Evolutionary conservation across 352 stramenopile species (phyloP).

Genomic region (Pythium plurisporium): DNA sequence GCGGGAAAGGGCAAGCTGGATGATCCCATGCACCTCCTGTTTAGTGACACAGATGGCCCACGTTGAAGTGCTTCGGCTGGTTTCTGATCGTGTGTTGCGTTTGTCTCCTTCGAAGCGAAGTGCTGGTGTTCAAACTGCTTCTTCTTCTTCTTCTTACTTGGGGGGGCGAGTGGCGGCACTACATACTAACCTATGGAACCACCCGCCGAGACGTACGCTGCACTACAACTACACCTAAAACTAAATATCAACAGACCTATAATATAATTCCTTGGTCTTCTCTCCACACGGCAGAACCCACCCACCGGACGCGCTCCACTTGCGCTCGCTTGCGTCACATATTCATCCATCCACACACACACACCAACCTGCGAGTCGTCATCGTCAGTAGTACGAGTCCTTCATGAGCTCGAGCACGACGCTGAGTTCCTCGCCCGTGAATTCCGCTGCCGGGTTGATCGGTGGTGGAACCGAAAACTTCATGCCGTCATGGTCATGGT

Average conservation of each 20-base stretch:
- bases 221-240: conserved; percentile 8
- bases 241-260: conserved; percentile 18
- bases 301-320: too few relatives aligned
- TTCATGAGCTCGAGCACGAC: conserved; percentile 82
- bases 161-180: not conserved
- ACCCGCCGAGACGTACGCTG: not conserved
- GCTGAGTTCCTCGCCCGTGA: conserved; percentile 72
- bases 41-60: not conserved
- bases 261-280: conserved; percentile 8
- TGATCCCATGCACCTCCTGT: not conserved
- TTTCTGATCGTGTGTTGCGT: too few relatives aligned
- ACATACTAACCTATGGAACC: conserved; percentile 9
- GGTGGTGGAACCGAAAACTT: conserved; percentile 59
- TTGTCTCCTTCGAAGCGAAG: too few relatives aligned
- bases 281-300: not conserved
- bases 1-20: not conserved
- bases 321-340: too few relatives aligned
- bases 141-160: not conserved
- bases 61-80: not conserved
- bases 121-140: not conserved
- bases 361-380: not conserved
- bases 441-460: conserved; percentile 68
- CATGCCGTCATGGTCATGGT: conserved; percentile 32
- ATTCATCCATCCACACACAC: conserved; percentile 5
- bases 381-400: conserved; percentile 44